A percentile compares a stretch with the other conserved stretches of the same genome.
Conservation (phyloP, 2,329 filamentous ascomycete genomes). For the Dothistroma pini region DNA sequence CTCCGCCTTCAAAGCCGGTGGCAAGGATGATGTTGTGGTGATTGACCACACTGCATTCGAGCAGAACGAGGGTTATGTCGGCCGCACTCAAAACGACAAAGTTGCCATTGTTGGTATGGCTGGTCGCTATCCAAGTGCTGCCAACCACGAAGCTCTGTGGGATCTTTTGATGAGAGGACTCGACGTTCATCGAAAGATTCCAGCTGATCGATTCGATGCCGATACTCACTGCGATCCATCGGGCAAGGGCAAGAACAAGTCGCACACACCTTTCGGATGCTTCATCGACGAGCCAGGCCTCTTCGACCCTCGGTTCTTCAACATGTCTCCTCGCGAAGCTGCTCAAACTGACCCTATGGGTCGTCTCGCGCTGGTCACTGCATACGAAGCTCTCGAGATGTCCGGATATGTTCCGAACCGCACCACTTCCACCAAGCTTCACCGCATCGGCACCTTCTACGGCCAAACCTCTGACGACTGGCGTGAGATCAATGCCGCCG, state of each 20-base stretch:
- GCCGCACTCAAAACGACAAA: slow-evolving; percentile 58
- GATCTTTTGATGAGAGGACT: slow-evolving; percentile 69
- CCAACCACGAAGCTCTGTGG: slow-evolving; percentile 69
- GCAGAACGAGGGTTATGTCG: slow-evolving; percentile 33
- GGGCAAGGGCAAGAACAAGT: slow-evolving; percentile 71
- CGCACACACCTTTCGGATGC: slow-evolving; percentile 71
- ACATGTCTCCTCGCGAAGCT: slow-evolving; percentile 79
- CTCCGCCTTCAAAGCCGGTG: slow-evolving; percentile 51
- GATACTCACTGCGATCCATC: slow-evolving; percentile 67
- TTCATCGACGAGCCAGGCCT: slow-evolving; percentile 71
- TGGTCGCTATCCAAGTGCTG: slow-evolving; percentile 71
- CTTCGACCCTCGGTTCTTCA: slow-evolving; percentile 82
- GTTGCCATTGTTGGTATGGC: slow-evolving; percentile 84
- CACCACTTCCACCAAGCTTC: slow-evolving; percentile 62
- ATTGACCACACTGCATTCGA: slow-evolving; percentile 47
- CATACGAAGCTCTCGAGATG: slow-evolving; percentile 79
- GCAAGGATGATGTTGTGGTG: slow-evolving; percentile 42
- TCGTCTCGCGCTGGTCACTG: slow-evolving; percentile 69
- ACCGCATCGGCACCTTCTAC: slow-evolving; percentile 69
- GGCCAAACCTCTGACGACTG: slow-evolving; percentile 74
- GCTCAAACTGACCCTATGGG: slow-evolving; percentile 79
- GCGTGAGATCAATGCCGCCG: slow-evolving; percentile 68
- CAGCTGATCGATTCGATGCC: slow-evolving; percentile 69
- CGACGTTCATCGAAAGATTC: slow-evolving; percentile 66
- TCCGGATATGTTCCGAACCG: slow-evolving; percentile 71